These are phyloP conservation scores for Ploettnerulaceae sp. DNA, from an alignment of 2,329 filamentous ascomycete species.

Conservation along the genomic window DNA sequence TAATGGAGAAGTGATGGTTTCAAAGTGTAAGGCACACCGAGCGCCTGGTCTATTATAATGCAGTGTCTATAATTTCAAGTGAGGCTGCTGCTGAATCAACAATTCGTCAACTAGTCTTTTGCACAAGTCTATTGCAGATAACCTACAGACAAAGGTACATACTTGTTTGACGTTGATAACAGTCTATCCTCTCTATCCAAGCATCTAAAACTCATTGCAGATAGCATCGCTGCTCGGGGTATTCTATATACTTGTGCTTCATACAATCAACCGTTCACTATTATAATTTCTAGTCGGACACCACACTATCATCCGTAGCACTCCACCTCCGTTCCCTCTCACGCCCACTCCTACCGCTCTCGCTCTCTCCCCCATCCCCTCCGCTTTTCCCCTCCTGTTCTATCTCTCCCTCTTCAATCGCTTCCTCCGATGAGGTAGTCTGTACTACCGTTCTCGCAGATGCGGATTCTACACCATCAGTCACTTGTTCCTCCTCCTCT, in stretches of 20 bases:
- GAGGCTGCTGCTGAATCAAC: too few species aligned
- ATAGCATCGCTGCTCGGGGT: constrained; percentile 11
- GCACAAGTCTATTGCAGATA: too few species aligned
- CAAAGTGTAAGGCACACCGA: too few species aligned
- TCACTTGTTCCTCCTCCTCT: constrained; percentile 9
- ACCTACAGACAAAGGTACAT: too few species aligned
- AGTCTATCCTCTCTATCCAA: neutral
- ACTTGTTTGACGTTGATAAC: neutral
- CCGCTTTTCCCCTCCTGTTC: constrained; percentile 12
- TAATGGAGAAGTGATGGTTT: neutral
- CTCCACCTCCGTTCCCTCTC: constrained; percentile 30
- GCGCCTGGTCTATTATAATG: too few species aligned
- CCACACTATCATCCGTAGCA: constrained; percentile 28
- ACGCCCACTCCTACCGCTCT: constrained; percentile 8
- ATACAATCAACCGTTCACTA: neutral
- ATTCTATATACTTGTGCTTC: constrained; percentile 10
- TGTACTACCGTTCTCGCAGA: constrained; percentile 16
- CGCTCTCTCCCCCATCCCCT: constrained; percentile 10
- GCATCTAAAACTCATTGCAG: neutral
- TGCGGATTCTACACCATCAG: constrained; percentile 12
- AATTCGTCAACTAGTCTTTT: too few species aligned
- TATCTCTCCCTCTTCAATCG: constrained; percentile 5
- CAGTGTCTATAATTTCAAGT: too few species aligned
- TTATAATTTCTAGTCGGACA: constrained; percentile 27
- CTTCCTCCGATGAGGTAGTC: constrained; percentile 3